A percentile compares a stretch with the other conserved stretches of the same genome.
Conservation (phyloP, 768 basidiomycete species). For the Clitopilus hobsonii region DNA sequence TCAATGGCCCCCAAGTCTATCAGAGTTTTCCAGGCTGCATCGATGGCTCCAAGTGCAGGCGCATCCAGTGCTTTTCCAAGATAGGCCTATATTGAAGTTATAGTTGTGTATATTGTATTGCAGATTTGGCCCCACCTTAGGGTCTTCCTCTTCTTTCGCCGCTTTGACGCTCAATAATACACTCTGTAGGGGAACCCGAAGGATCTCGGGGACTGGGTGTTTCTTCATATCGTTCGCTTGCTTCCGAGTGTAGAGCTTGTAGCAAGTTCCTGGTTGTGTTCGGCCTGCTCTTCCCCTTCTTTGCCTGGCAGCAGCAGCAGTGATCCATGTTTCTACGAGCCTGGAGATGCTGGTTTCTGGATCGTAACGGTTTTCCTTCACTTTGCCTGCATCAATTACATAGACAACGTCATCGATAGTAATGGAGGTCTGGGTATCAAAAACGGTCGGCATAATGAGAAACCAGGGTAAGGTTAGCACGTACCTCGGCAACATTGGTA, state of each 20-base stretch:
- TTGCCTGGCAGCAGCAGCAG: constrained; percentile 76
- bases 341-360: constrained; percentile 66
- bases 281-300: constrained; percentile 88
- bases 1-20: constrained; percentile 77
- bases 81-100: constrained; percentile 41
- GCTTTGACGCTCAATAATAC: constrained; percentile 80
- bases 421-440: constrained; percentile 83
- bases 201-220: constrained; percentile 85
- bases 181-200: constrained; percentile 80
- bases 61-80: constrained; percentile 78
- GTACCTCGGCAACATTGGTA: constrained; percentile 88
- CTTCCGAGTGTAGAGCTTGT: constrained; percentile 78
- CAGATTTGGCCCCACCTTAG: constrained; percentile 42
- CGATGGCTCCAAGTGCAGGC: constrained; percentile 69
- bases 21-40: constrained; percentile 69
- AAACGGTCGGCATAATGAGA: neutral
- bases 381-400: constrained; percentile 80
- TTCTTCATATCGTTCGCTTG: constrained; percentile 64
- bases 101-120: constrained; percentile 6
- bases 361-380: constrained; percentile 79
- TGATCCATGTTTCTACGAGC: constrained; percentile 77
- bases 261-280: constrained; percentile 78
- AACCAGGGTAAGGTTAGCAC: constrained; percentile 42
- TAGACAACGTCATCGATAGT: constrained; percentile 88
- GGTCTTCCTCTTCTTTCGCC: constrained; percentile 71